phyloP scores from a whole-genome alignment of 352 stramenopile genomes.

The Phytophthora uliginosa region DNA sequence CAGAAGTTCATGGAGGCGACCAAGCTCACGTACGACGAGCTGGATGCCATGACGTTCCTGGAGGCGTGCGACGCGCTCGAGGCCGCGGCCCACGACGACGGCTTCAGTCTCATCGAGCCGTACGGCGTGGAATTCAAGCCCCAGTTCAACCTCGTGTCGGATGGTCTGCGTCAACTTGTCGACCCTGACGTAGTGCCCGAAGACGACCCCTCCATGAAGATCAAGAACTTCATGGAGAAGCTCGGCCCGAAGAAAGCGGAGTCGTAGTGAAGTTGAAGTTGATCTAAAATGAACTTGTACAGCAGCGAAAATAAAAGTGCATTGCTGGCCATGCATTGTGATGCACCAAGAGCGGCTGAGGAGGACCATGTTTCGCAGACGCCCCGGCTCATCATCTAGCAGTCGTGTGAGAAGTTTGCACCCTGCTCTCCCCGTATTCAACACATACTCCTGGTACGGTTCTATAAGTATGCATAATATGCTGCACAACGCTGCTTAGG shows the following conservation, averaged over 20 bases:
- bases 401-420: neutral
- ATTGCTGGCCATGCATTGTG: neutral
- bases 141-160: slow-evolving; percentile 38
- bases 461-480: neutral
- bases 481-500: neutral
- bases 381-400: slow-evolving; percentile 1
- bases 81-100: slow-evolving; percentile 33
- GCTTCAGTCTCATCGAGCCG: slow-evolving; percentile 45
- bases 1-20: slow-evolving; percentile 66
- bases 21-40: slow-evolving; percentile 42
- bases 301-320: slow-evolving; percentile 7
- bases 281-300: neutral
- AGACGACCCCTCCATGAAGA: slow-evolving; percentile 25
- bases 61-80: slow-evolving; percentile 42
- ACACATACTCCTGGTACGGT: too few species aligned
- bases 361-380: slow-evolving; percentile 6
- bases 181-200: slow-evolving; percentile 40
- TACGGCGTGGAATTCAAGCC: slow-evolving; percentile 39
- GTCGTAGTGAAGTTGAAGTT: slow-evolving; percentile 11
- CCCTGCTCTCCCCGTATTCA: too few species aligned
- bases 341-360: neutral
- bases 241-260: slow-evolving; percentile 9
- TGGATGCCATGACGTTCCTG: slow-evolving; percentile 47
- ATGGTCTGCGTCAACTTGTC: slow-evolving; percentile 33
- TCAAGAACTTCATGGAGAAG: slow-evolving; percentile 31